Conservation (phyloP, 2,329 filamentous ascomycete genomes). For the Neofusicoccum parvum region DNA sequence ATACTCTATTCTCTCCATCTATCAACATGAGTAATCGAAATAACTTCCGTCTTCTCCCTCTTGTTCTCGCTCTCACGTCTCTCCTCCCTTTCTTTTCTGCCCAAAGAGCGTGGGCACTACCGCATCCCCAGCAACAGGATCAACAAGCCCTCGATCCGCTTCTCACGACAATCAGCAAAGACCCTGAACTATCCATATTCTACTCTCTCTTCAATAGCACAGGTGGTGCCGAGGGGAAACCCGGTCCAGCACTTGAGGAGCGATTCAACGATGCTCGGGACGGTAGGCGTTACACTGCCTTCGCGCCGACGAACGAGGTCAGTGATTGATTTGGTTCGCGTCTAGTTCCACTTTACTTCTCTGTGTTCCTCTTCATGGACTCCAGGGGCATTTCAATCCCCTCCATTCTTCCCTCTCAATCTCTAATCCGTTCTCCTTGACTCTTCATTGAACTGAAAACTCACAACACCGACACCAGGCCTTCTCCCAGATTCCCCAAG, state of each 20-base stretch:
- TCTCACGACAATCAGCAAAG: neutral
- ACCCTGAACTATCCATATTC: neutral
- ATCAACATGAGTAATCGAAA: neutral
- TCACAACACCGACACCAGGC: neutral
- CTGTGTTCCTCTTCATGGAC: neutral
- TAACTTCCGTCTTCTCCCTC: too few species aligned
- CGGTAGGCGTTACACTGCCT: neutral
- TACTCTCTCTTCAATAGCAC: constrained; percentile 8
- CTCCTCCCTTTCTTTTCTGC: neutral
- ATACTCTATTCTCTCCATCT: neutral
- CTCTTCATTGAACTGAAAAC: neutral
- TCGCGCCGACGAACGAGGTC: constrained; percentile 7
- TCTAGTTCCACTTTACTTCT: neutral
- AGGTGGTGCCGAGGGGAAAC: neutral
- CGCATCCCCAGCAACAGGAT: neutral
- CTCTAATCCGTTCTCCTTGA: too few species aligned
- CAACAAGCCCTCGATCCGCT: neutral
- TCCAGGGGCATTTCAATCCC: too few species aligned
- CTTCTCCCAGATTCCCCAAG: neutral
- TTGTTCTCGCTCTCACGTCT: neutral
- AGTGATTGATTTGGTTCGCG: neutral
- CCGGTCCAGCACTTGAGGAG: constrained; percentile 4
- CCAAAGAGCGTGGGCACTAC: neutral
- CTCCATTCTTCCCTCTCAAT: too few species aligned
- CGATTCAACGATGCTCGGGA: neutral